phyloP scores from a whole-genome alignment of 1,284 basidiomycete genomes.

The Fomitopsis palustris region DNA sequence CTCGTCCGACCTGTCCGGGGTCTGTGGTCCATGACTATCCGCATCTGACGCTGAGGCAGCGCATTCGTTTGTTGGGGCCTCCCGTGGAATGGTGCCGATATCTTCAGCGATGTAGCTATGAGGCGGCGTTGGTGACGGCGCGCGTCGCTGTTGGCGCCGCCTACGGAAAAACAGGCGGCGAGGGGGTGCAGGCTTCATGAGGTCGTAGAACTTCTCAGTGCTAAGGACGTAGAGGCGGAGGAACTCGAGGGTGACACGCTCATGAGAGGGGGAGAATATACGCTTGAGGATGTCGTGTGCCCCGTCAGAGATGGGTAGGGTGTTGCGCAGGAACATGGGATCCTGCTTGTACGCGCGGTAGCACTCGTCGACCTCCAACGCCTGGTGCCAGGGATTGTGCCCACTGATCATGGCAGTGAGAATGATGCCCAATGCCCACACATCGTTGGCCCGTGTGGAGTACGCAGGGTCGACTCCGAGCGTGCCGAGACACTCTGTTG shows the following conservation, averaged over 20 bases:
- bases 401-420: conserved; percentile 77
- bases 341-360: conserved; percentile 49
- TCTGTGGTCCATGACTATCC: conserved; percentile 1
- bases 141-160: background rate
- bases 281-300: conserved; percentile 56
- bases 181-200: conserved; percentile 4
- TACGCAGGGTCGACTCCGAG: conserved; percentile 13
- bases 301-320: conserved; percentile 70
- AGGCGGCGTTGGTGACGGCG: background rate
- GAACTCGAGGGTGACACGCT: conserved; percentile 53
- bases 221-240: conserved; percentile 39
- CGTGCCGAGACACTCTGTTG: conserved; percentile 24
- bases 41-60: background rate
- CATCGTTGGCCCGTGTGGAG: conserved; percentile 23
- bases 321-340: conserved; percentile 62
- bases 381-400: conserved; percentile 88
- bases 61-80: background rate
- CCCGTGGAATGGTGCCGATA: background rate
- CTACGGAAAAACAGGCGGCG: background rate
- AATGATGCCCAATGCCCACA: conserved; percentile 30
- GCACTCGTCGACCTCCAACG: conserved; percentile 68
- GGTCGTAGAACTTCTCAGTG: conserved; percentile 25
- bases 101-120: background rate
- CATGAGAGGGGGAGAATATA: conserved; percentile 51
- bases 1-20: background rate